These are phyloP conservation scores for Trichoderma brevicompactum DNA, from an alignment of 2,329 filamentous ascomycete genomes.

Conservation along the genomic window DNA sequence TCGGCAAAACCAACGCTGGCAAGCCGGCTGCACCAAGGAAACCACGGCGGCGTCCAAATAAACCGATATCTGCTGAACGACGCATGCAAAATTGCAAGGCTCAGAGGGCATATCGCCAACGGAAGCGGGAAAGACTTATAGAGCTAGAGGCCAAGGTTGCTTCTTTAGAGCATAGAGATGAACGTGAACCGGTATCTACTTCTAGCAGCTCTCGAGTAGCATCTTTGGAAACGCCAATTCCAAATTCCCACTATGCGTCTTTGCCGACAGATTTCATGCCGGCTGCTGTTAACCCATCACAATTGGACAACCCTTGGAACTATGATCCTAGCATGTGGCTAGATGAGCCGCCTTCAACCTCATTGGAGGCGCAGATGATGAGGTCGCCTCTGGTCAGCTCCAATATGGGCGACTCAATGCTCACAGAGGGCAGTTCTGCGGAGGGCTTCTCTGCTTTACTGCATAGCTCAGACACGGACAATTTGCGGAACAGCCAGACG, in stretches of 20 bases:
- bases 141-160: conserved; percentile 7
- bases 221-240: no score
- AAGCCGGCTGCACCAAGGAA: neutral
- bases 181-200: neutral
- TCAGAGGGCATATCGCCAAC: conserved; percentile 12
- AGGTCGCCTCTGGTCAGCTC: neutral
- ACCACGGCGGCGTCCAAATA: neutral
- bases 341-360: neutral
- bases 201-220: neutral
- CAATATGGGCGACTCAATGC: neutral
- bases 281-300: neutral
- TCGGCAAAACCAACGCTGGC: neutral
- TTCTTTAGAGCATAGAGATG: neutral
- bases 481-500: no score
- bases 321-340: neutral
- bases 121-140: neutral
- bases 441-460: conserved; percentile 2
- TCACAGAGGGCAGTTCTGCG: neutral
- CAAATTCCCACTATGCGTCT: neutral
- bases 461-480: neutral
- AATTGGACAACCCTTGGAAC: neutral
- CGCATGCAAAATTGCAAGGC: conserved; percentile 12
- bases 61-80: conserved; percentile 3
- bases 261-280: neutral
- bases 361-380: neutral